Evolutionary conservation across 306 rosid genomes (phyloP).

Genomic region (Medicago truncatula): DNA sequence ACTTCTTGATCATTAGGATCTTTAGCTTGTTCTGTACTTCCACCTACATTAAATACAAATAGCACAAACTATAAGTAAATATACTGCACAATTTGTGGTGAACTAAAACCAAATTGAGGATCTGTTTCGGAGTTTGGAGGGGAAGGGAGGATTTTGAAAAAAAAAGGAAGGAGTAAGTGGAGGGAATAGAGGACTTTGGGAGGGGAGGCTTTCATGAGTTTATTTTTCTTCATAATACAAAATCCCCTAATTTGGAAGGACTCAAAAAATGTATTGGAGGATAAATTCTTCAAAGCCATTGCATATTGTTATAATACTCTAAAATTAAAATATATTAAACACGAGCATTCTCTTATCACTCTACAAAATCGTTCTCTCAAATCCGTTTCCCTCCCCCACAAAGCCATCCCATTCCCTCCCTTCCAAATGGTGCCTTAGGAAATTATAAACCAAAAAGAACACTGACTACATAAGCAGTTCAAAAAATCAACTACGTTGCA

Average conservation of each 20-base stretch:
- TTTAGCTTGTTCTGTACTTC: conserved; percentile 51
- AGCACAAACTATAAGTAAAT: conserved; percentile 11
- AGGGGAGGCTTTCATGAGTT: background rate
- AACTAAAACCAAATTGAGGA: background rate
- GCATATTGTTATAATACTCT: background rate
- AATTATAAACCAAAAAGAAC: conserved; percentile 26
- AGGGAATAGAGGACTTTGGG: background rate
- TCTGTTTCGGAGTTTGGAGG: background rate
- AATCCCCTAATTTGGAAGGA: background rate
- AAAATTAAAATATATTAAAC: too few relatives aligned
- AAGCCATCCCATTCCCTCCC: background rate
- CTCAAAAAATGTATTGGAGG: background rate
- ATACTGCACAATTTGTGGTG: background rate
- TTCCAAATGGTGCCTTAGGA: background rate
- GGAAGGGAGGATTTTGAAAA: background rate
- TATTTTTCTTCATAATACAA: background rate
- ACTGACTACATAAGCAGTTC: background rate
- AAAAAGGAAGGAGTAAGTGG: background rate
- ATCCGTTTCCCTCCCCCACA: background rate
- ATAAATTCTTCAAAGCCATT: too few relatives aligned
- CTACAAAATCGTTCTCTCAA: background rate
- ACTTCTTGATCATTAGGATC: conserved; percentile 64
- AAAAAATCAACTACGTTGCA: conserved; percentile 24
- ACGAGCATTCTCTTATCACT: background rate
- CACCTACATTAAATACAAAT: conserved; percentile 56